Conservation (phyloP, 2,329 filamentous ascomycete genomes). For the Pyrenochaeta sp. region DNA sequence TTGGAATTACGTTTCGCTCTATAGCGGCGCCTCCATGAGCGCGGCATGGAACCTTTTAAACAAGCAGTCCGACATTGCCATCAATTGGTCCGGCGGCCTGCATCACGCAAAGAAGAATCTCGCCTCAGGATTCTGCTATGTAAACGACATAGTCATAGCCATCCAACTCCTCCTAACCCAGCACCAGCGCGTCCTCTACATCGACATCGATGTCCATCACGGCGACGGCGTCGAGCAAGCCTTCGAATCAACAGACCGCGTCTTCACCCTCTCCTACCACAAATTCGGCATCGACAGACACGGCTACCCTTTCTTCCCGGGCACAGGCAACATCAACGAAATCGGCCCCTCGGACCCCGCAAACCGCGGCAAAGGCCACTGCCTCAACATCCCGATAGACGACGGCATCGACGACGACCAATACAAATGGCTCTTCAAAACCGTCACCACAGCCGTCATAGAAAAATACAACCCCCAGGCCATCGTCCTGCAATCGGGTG, state of each 20-base stretch:
- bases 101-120: slow-evolving; percentile 96
- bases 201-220: slow-evolving; percentile 93
- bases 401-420: slow-evolving; percentile 92
- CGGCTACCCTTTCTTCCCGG: slow-evolving; percentile 78
- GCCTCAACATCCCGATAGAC: slow-evolving; percentile 87
- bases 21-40: slow-evolving; percentile 88
- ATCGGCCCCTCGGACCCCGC: slow-evolving; percentile 83
- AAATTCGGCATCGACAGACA: slow-evolving; percentile 80
- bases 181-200: slow-evolving; percentile 87
- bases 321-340: slow-evolving; percentile 85
- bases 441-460: slow-evolving; percentile 79
- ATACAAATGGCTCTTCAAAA: slow-evolving; percentile 85
- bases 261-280: slow-evolving; percentile 95
- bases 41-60: slow-evolving; percentile 89
- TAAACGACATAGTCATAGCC: slow-evolving; percentile 96
- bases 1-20: slow-evolving; percentile 94
- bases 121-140: slow-evolving; percentile 96
- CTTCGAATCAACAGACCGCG: slow-evolving; percentile 87
- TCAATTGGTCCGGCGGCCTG: slow-evolving; percentile 96
- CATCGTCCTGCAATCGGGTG: slow-evolving; percentile 94
- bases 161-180: slow-evolving; percentile 86
- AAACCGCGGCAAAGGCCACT: slow-evolving; percentile 88
- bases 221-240: slow-evolving; percentile 91
- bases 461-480: slow-evolving; percentile 86
- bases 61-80: slow-evolving; percentile 89